Evolutionary conservation across 495 filamentous ascomycete genomes (phyloP).

Genomic region (Thermochaetoides thermophila): DNA sequence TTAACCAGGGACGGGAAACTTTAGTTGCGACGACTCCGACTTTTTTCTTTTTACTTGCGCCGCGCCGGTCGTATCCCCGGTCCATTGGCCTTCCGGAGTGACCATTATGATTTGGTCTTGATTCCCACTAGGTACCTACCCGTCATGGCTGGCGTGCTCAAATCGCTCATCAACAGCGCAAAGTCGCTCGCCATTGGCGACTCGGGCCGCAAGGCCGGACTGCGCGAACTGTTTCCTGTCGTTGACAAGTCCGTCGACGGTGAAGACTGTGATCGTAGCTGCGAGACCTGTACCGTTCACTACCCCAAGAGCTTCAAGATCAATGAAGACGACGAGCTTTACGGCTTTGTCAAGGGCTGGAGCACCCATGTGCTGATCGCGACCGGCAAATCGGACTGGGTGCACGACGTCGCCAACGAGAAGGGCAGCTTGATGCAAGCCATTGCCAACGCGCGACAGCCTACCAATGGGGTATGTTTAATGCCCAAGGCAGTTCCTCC

Average conservation of each 20-base stretch:
- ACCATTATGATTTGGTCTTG: background rate
- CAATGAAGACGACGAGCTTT: slow-evolving; percentile 65
- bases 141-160: too few species aligned
- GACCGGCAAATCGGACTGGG: slow-evolving; percentile 92
- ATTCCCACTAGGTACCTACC: too few species aligned
- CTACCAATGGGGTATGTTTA: slow-evolving; percentile 56
- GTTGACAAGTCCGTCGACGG: slow-evolving; percentile 63
- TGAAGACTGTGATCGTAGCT: slow-evolving; percentile 82
- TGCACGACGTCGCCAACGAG: slow-evolving; percentile 78
- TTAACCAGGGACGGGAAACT: too few species aligned
- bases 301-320: slow-evolving; percentile 60
- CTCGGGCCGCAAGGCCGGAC: slow-evolving; percentile 51
- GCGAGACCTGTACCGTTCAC: slow-evolving; percentile 61
- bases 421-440: slow-evolving; percentile 92
- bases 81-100: too few species aligned
- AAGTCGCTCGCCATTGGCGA: slow-evolving; percentile 42
- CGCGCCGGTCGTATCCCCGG: too few species aligned
- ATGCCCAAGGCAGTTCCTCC: background rate
- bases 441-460: slow-evolving; percentile 44
- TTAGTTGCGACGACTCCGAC: too few species aligned
- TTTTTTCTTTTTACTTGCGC: too few species aligned
- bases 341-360: slow-evolving; percentile 80
- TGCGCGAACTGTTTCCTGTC: slow-evolving; percentile 45
- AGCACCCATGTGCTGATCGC: slow-evolving; percentile 81
- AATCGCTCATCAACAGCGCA: slow-evolving; percentile 29